These are phyloP conservation scores for Kodamaea arcana DNA, from an alignment of 1,139 yeast genomes.

Conservation along the genomic window DNA sequence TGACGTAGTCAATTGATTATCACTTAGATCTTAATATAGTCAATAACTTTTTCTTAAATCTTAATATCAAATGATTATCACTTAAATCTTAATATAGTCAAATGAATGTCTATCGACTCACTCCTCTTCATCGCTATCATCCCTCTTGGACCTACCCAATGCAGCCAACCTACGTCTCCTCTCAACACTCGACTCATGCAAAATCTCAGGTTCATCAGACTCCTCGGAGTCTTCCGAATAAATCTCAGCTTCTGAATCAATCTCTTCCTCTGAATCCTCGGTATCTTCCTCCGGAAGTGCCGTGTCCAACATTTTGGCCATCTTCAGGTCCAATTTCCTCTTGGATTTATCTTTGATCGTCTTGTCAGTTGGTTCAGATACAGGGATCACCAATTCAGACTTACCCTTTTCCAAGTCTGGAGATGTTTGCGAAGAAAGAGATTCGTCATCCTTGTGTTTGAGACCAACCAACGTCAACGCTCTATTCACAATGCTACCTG, in stretches of 20 bases:
- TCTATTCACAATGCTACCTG: conserved; percentile 34
- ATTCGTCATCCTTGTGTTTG: conserved; percentile 19
- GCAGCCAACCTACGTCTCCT: conserved; percentile 78
- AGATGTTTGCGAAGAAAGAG: background rate
- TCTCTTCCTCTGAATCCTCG: conserved; percentile 15
- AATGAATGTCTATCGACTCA: no score
- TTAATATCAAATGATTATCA: no score
- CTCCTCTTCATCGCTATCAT: conserved; percentile 58
- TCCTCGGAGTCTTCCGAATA: conserved; percentile 17
- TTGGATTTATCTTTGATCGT: conserved; percentile 19
- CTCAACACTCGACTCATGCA: conserved; percentile 67
- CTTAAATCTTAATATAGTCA: no score
- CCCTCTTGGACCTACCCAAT: conserved; percentile 52
- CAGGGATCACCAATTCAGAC: conserved; percentile 12
- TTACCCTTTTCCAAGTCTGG: conserved; percentile 8
- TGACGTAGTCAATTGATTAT: no score
- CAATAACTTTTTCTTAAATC: no score
- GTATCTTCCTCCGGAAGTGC: conserved; percentile 8
- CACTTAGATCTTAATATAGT: no score
- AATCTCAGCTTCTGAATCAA: conserved; percentile 8
- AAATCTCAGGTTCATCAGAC: conserved; percentile 21
- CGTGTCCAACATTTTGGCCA: conserved; percentile 12
- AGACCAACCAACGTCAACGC: conserved; percentile 54
- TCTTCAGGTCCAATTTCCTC: conserved; percentile 24
- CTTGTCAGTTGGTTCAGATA: conserved; percentile 17